Evolutionary conservation across 495 filamentous ascomycete genomes (phyloP).

Genomic region (Xylaria grammica): DNA sequence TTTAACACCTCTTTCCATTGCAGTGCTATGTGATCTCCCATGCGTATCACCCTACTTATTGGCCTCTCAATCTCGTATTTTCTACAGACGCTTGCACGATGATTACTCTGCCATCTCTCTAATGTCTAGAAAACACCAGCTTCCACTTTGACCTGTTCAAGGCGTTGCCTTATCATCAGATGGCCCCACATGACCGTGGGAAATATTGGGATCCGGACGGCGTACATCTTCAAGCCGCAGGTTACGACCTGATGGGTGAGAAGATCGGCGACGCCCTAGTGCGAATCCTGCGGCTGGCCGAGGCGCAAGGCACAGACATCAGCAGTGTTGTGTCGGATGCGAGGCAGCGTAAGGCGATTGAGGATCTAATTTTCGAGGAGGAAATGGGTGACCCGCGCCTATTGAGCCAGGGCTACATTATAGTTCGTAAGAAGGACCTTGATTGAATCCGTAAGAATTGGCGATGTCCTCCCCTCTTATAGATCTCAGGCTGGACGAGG

Average conservation of each 20-base stretch:
- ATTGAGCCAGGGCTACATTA: conserved; percentile 52
- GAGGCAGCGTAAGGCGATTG: conserved; percentile 40
- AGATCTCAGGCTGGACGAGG: neutral
- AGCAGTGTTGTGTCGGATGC: conserved; percentile 28
- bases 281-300: conserved; percentile 45
- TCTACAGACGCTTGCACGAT: no score
- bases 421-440: conserved; percentile 50
- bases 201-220: conserved; percentile 64
- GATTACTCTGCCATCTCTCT: neutral
- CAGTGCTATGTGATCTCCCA: no score
- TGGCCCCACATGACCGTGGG: conserved; percentile 47
- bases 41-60: no score
- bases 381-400: conserved; percentile 45
- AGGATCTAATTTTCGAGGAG: conserved; percentile 47
- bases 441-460: conserved; percentile 35
- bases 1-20: no score
- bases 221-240: conserved; percentile 62
- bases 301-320: conserved; percentile 37
- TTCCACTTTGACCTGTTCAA: conserved; percentile 59
- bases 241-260: conserved; percentile 65
- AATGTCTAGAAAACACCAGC: conserved; percentile 27
- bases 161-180: conserved; percentile 57
- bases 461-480: conserved; percentile 2
- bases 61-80: no score
- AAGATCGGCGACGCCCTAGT: conserved; percentile 55